A percentile compares a stretch with the other conserved stretches of the same genome.
Evolutionary conservation across 106 monocot genomes (phyloP).

Genomic region (Iris macrosiphon): DNA sequence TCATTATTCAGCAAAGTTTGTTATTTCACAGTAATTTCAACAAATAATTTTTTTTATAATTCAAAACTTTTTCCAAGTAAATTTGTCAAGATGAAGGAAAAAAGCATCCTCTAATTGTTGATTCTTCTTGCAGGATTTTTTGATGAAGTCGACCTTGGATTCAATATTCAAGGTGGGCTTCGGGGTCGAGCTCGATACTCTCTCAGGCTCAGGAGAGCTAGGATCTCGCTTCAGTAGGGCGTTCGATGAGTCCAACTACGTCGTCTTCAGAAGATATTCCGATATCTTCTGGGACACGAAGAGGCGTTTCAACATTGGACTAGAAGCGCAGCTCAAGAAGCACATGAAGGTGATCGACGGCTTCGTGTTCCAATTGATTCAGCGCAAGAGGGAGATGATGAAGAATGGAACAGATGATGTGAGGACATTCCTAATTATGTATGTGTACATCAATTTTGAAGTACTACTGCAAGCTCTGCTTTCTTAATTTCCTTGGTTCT

Average conservation of each 20-base stretch:
- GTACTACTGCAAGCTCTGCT: neutral
- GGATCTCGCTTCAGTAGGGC: slow-evolving; percentile 16
- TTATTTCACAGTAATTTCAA: neutral
- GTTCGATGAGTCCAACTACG: slow-evolving; percentile 16
- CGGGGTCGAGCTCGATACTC: slow-evolving; percentile 6
- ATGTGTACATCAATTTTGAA: neutral
- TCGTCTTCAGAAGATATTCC: neutral
- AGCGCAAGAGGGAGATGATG: slow-evolving; percentile 3
- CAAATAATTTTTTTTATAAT: neutral
- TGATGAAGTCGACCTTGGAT: slow-evolving; percentile 22
- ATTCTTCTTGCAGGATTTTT: slow-evolving; percentile 9
- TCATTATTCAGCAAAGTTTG: too few relatives aligned
- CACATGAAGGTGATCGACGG: slow-evolving; percentile 13
- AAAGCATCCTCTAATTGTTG: too few relatives aligned
- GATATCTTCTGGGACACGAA: slow-evolving; percentile 21
- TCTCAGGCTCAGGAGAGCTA: neutral
- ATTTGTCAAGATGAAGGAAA: too few relatives aligned
- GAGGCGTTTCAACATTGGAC: slow-evolving; percentile 14
- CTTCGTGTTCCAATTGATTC: slow-evolving; percentile 8
- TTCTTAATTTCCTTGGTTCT: too few relatives aligned
- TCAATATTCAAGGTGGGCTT: slow-evolving; percentile 20
- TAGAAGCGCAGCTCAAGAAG: slow-evolving; percentile 16
- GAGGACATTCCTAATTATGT: neutral
- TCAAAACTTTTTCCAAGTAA: too few relatives aligned
- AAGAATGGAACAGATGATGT: slow-evolving; percentile 1